phyloP scores from a whole-genome alignment of 2,329 filamentous ascomycete species.

The Colletotrichum euphorbiae region DNA sequence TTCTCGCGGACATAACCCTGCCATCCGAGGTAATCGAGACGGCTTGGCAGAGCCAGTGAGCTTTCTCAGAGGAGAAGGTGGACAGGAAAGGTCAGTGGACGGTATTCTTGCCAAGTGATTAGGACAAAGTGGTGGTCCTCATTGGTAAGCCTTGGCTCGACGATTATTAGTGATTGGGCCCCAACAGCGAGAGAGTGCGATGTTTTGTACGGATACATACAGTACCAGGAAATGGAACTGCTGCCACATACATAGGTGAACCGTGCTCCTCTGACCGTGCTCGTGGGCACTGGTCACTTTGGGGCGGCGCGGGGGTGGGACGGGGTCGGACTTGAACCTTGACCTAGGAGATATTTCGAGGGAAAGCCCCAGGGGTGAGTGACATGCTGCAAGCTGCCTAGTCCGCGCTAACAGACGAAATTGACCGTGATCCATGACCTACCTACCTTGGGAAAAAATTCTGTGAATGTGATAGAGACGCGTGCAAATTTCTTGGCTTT shows the following conservation, averaged over 20 bases:
- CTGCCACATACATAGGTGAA: conserved; percentile 1
- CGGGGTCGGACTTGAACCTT: conserved; percentile 1
- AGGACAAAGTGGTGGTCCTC: not conserved
- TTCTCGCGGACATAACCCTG: conserved; percentile 13
- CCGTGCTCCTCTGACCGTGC: not conserved
- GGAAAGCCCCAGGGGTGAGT: not conserved
- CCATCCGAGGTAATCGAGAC: conserved; percentile 31
- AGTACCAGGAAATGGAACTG: not conserved
- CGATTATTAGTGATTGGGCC: conserved; percentile 12
- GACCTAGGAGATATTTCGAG: conserved; percentile 2
- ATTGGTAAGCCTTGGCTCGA: conserved; percentile 21
- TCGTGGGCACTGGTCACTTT: not conserved
- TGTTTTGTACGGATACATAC: too few species aligned
- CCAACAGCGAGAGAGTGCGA: conserved; percentile 13
- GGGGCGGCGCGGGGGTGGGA: conserved; percentile 37
- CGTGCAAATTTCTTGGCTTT: not conserved
- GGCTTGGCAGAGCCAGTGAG: conserved; percentile 34
- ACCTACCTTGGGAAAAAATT: conserved; percentile 7
- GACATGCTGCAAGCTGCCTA: not conserved
- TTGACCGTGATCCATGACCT: conserved; percentile 4
- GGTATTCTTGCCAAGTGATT: conserved; percentile 33
- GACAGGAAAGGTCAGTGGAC: conserved; percentile 1
- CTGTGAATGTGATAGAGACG: not conserved
- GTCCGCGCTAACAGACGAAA: conserved; percentile 8
- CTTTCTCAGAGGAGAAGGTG: conserved; percentile 38